These are phyloP conservation scores for Diaporthe capsici DNA, from an alignment of 2,329 filamentous ascomycete genomes.

Conservation along the genomic window DNA sequence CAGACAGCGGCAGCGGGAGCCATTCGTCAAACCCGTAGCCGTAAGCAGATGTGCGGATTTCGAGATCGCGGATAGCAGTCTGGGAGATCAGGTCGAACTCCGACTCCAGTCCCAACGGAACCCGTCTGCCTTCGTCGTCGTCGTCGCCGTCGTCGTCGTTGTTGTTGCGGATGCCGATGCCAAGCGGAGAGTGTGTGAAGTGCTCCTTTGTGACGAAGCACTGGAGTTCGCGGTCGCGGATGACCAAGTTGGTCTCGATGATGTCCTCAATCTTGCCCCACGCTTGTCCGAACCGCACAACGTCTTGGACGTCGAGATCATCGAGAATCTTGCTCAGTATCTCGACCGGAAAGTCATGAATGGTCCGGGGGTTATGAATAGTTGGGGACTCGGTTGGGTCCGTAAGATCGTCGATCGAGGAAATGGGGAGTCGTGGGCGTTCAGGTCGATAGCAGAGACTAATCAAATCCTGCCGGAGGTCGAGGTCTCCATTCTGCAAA, in stretches of 20 bases:
- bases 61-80: not conserved
- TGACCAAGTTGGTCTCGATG: not conserved
- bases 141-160: no score
- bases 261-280: not conserved
- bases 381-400: not conserved
- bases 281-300: not conserved
- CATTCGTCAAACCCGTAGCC: not conserved
- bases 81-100: not conserved
- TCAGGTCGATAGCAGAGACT: not conserved
- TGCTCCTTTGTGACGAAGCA: slow-evolving; percentile 15
- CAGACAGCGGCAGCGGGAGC: not conserved
- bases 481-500: no score
- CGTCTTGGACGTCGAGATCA: not conserved
- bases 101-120: not conserved
- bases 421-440: no score
- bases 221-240: not conserved
- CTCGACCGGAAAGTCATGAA: not conserved
- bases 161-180: not conserved
- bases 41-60: not conserved
- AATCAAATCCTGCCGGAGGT: no score
- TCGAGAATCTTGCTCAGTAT: not conserved
- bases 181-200: not conserved
- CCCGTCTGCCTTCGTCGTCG: not conserved
- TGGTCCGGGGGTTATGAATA: not conserved
- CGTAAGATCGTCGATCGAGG: not conserved